Conservation (phyloP, 768 basidiomycete species). For the Lactifluus piperatus region DNA sequence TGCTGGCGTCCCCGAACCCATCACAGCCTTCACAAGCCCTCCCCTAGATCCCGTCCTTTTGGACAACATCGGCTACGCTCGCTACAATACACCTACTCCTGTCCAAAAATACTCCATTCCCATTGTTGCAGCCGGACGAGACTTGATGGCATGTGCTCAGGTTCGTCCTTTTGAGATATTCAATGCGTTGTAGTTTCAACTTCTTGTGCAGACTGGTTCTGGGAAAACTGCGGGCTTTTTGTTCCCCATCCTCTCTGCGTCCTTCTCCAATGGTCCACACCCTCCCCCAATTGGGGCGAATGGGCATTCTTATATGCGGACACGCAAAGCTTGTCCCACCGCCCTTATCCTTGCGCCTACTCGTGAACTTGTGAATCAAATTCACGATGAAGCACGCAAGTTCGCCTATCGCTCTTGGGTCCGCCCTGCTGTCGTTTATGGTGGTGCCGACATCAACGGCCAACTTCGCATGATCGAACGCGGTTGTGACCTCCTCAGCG, state of each 20-base stretch:
- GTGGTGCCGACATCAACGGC: conserved; percentile 95
- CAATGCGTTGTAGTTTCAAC: conserved; percentile 16
- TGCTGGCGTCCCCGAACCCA: conserved; percentile 92
- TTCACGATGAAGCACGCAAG: conserved; percentile 98
- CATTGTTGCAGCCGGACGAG: conserved; percentile 84
- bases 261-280: conserved; percentile 76
- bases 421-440: conserved; percentile 96
- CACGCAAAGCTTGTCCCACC: conserved; percentile 91
- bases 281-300: conserved; percentile 49
- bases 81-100: conserved; percentile 92
- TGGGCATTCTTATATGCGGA: conserved; percentile 46
- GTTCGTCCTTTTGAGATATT: conserved; percentile 31
- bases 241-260: conserved; percentile 95
- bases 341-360: conserved; percentile 98
- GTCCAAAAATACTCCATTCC: conserved; percentile 99
- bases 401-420: conserved; percentile 99
- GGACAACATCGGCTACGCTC: conserved; percentile 90
- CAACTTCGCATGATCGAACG: conserved; percentile 93
- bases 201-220: conserved; percentile 80
- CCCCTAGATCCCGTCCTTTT: conserved; percentile 89
- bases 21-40: conserved; percentile 76
- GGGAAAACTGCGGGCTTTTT: conserved; percentile 99
- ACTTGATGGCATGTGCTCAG: conserved; percentile 94
- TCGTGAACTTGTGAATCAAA: conserved; percentile 97
- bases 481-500: conserved; percentile 93